Conservation (phyloP, 805 yeast genomes). For the Candida stauntonica region DNA sequence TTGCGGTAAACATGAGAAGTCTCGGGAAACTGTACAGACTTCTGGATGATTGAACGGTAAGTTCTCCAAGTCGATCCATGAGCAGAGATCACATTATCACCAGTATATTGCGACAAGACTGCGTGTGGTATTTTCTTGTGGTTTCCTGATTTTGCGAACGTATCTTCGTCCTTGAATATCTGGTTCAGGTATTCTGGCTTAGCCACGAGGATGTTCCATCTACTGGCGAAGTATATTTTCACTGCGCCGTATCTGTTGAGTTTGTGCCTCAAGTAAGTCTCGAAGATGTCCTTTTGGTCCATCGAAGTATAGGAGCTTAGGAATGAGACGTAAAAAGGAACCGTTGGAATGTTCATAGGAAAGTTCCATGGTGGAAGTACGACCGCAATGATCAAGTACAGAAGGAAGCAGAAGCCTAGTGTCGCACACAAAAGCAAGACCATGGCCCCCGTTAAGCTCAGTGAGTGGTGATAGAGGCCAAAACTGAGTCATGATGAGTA, state of each 20-base stretch:
- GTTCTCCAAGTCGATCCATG: constrained; percentile 49
- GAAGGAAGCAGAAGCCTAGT: too few relatives aligned
- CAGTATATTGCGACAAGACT: constrained; percentile 50
- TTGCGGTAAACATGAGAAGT: constrained; percentile 36
- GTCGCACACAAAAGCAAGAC: too few relatives aligned
- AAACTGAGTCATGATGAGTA: too few relatives aligned
- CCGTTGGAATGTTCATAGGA: constrained; percentile 51
- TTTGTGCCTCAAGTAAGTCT: constrained; percentile 38
- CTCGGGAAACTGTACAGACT: constrained; percentile 48
- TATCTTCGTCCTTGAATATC: constrained; percentile 44
- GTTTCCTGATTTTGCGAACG: constrained; percentile 56
- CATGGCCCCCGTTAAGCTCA: not conserved
- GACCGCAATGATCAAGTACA: constrained; percentile 10
- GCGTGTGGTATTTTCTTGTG: constrained; percentile 54
- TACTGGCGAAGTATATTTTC: constrained; percentile 53
- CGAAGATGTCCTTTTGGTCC: constrained; percentile 47
- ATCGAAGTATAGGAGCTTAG: constrained; percentile 38
- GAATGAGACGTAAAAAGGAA: constrained; percentile 57
- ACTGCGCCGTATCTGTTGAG: constrained; percentile 53
- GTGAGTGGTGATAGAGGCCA: not conserved
- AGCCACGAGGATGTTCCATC: constrained; percentile 55
- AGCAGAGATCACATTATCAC: constrained; percentile 57
- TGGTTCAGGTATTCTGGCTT: constrained; percentile 43
- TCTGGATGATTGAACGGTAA: constrained; percentile 42
- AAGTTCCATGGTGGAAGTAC: constrained; percentile 45